phyloP scores from a whole-genome alignment of 345 rosid species.

The Populus euphratica region DNA sequence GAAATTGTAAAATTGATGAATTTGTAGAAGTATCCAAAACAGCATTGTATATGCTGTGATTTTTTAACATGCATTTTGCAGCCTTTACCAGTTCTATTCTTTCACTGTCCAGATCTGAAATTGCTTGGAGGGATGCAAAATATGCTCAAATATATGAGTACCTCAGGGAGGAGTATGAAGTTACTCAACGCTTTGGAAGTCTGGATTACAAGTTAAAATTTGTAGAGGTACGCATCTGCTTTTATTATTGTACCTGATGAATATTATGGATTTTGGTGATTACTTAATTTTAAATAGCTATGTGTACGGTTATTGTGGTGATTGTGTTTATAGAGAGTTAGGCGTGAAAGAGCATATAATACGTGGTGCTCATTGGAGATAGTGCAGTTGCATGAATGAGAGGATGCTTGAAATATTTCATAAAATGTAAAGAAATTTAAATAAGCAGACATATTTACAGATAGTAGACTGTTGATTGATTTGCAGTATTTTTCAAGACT shows the following conservation, averaged over 20 bases:
- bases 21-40: neutral
- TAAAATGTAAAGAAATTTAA: neutral
- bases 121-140: conserved; percentile 96
- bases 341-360: neutral
- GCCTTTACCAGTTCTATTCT: conserved; percentile 1
- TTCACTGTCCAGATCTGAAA: conserved; percentile 64
- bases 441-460: neutral
- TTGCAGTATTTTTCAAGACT: neutral
- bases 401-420: neutral
- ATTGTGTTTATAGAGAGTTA: neutral
- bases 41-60: neutral
- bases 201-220: conserved; percentile 83
- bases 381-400: neutral
- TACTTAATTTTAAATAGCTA: neutral
- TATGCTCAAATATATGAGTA: conserved; percentile 87
- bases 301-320: neutral
- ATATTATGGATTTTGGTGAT: neutral
- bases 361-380: neutral
- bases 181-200: conserved; percentile 85
- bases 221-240: conserved; percentile 58
- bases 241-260: neutral
- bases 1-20: neutral
- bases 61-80: neutral
- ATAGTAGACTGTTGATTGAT: neutral
- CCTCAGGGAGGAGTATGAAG: conserved; percentile 87